Evolutionary conservation across 108 stramenopile species (phyloP).

Genomic region (Mediolabrus comicus): DNA sequence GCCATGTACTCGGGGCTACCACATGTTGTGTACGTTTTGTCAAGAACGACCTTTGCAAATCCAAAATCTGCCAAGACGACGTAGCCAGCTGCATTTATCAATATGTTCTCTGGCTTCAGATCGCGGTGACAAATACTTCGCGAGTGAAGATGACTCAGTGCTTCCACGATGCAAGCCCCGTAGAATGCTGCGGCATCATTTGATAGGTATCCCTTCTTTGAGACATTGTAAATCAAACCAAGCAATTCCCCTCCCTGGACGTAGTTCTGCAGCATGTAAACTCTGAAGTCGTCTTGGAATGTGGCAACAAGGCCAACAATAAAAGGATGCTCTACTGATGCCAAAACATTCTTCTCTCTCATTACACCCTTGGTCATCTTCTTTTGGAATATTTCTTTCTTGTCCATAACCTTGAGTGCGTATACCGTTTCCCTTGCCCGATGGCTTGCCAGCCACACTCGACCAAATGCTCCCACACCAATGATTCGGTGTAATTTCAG

Average conservation of each 20-base stretch:
- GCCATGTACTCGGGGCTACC: conserved; percentile 87
- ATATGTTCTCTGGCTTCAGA: conserved; percentile 64
- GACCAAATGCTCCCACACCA: conserved; percentile 91
- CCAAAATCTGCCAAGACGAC: conserved; percentile 86
- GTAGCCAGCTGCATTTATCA: conserved; percentile 72
- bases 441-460: conserved; percentile 79
- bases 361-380: conserved; percentile 46
- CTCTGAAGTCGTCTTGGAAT: conserved; percentile 57
- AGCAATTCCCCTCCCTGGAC: conserved; percentile 87
- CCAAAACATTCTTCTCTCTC: conserved; percentile 51
- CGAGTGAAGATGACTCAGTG: conserved; percentile 46
- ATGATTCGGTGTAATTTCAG: conserved; percentile 55
- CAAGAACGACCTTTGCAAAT: conserved; percentile 82
- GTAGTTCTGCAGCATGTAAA: conserved; percentile 79
- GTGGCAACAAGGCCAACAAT: conserved; percentile 61
- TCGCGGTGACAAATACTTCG: conserved; percentile 66
- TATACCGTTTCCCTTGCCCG: conserved; percentile 24
- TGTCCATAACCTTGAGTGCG: conserved; percentile 64
- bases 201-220: conserved; percentile 51
- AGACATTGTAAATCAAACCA: conserved; percentile 62
- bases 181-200: conserved; percentile 71
- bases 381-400: conserved; percentile 67
- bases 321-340: conserved; percentile 64
- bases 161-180: conserved; percentile 50
- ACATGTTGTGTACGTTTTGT: conserved; percentile 73